Percentiles rank a stretch among this genome's conserved stretches.
phyloP scores from a whole-genome alignment of 2,329 filamentous ascomycete species.

The Clarireedia hainanense region DNA sequence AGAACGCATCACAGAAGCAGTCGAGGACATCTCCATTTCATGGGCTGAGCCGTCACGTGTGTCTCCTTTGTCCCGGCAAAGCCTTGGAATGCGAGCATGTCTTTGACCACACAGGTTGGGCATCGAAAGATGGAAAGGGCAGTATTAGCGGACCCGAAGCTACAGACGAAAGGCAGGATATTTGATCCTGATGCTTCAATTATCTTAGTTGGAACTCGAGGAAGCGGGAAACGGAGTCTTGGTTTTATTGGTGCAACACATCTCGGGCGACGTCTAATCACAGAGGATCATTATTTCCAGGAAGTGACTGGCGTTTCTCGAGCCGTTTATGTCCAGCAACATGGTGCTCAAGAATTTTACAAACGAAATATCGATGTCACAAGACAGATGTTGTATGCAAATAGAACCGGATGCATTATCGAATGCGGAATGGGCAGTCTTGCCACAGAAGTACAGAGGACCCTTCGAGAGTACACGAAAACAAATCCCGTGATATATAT shows the following conservation, averaged over 20 bases:
- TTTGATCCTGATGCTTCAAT: slow-evolving; percentile 53
- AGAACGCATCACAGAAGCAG: no score
- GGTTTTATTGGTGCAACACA: slow-evolving; percentile 68
- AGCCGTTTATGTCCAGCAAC: slow-evolving; percentile 52
- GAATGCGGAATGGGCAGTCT: slow-evolving; percentile 59
- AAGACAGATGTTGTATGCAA: slow-evolving; percentile 48
- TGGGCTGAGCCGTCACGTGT: slow-evolving; percentile 5
- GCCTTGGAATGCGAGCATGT: slow-evolving; percentile 14
- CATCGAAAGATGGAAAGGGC: slow-evolving; percentile 11
- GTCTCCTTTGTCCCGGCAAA: neutral
- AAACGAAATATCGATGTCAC: slow-evolving; percentile 55
- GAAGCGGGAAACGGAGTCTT: slow-evolving; percentile 67
- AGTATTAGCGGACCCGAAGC: slow-evolving; percentile 17
- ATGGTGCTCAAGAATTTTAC: slow-evolving; percentile 56
- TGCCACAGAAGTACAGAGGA: slow-evolving; percentile 34
- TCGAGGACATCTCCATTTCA: neutral
- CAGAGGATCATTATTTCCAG: slow-evolving; percentile 61
- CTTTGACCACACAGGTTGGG: slow-evolving; percentile 23
- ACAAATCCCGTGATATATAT: slow-evolving; percentile 66
- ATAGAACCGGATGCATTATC: slow-evolving; percentile 56
- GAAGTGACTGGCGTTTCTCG: slow-evolving; percentile 55
- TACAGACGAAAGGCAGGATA: slow-evolving; percentile 17
- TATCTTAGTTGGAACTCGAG: slow-evolving; percentile 64
- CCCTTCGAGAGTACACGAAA: slow-evolving; percentile 53
- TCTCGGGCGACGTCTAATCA: slow-evolving; percentile 59